Conservation (phyloP, 805 yeast genomes). For the Priceomyces carsonii region DNA sequence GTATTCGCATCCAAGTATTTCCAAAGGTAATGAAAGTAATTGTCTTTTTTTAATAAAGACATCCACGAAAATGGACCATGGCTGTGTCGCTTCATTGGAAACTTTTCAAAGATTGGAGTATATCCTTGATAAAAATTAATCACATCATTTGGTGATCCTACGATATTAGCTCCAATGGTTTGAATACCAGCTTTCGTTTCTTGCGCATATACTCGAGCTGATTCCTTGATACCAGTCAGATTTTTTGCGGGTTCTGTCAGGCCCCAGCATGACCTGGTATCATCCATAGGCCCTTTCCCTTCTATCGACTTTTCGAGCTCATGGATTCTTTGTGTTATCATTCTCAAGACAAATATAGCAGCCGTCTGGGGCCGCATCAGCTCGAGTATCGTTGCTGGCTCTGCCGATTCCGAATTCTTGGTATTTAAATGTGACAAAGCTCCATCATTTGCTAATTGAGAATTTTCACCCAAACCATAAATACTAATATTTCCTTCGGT, state of each 20-base stretch:
- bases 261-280: background rate
- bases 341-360: too few relatives aligned
- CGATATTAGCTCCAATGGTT: conserved; percentile 4
- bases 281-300: background rate
- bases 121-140: conserved; percentile 7
- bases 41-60: conserved; percentile 3
- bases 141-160: conserved; percentile 2
- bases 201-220: background rate
- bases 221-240: background rate
- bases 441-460: background rate
- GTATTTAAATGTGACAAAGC: too few relatives aligned
- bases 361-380: too few relatives aligned
- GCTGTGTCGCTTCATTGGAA: background rate
- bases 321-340: too few relatives aligned
- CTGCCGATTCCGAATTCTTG: too few relatives aligned
- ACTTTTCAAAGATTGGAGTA: background rate
- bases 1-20: background rate
- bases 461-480: conserved; percentile 7
- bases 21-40: conserved; percentile 1
- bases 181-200: too few relatives aligned
- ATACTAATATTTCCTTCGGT: conserved; percentile 1
- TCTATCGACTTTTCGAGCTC: too few relatives aligned
- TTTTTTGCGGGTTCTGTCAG: background rate
- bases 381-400: too few relatives aligned
- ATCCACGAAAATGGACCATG: conserved; percentile 7